Evolutionary conservation across 495 filamentous ascomycete species (phyloP).

Genomic region (Penicillium odoratum): DNA sequence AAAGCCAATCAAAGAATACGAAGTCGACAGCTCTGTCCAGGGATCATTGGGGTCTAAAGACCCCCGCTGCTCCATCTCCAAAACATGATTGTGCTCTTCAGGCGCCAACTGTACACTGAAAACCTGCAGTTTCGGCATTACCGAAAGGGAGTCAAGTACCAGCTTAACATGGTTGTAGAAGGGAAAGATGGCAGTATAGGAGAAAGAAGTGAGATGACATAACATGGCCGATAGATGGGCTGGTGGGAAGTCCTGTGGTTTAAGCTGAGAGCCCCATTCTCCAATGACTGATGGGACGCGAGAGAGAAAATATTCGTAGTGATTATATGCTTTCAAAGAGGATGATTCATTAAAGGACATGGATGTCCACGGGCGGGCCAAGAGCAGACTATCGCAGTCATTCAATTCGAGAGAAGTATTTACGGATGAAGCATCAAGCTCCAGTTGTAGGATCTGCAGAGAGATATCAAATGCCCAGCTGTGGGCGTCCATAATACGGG

Average conservation of each 20-base stretch:
- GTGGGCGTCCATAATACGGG: conserved; percentile 31
- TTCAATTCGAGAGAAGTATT: conserved; percentile 10
- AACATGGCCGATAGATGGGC: conserved; percentile 16
- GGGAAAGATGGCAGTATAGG: conserved; percentile 45
- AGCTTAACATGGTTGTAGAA: conserved; percentile 46
- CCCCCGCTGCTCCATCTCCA: conserved; percentile 39
- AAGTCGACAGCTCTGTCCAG: conserved; percentile 46
- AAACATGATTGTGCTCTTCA: conserved; percentile 29
- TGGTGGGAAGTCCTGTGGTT: neutral
- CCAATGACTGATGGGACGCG: conserved; percentile 37
- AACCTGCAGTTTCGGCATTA: conserved; percentile 31
- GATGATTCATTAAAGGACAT: conserved; percentile 43
- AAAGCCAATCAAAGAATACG: conserved; percentile 40
- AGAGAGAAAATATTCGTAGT: conserved; percentile 46
- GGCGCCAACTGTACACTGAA: conserved; percentile 39
- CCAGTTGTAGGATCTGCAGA: conserved; percentile 34
- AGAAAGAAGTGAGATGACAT: conserved; percentile 29
- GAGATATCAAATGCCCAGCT: conserved; percentile 45
- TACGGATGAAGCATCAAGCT: conserved; percentile 13
- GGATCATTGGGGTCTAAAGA: conserved; percentile 45
- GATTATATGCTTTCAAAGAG: conserved; percentile 43
- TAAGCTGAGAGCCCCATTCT: conserved; percentile 29
- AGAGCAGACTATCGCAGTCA: conserved; percentile 21
- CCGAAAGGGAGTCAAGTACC: conserved; percentile 29
- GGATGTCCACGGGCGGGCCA: conserved; percentile 33